Conservation (phyloP, 768 basidiomycete genomes). For the Phaeotremella fagi region DNA sequence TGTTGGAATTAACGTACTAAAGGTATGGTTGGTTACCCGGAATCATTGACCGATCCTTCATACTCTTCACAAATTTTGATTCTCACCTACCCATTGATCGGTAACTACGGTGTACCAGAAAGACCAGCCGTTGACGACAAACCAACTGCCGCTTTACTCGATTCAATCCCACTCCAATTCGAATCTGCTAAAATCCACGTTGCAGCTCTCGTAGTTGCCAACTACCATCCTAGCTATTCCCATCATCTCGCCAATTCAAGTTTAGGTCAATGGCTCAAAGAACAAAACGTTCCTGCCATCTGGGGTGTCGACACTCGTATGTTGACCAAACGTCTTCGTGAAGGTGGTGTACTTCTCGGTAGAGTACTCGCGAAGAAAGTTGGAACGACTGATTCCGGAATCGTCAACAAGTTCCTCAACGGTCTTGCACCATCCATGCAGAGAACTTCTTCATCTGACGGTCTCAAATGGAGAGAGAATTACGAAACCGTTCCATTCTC, state of each 20-base stretch:
- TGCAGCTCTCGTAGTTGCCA: conserved; percentile 82
- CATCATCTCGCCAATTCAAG: conserved; percentile 89
- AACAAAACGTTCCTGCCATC: conserved; percentile 88
- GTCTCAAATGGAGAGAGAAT: conserved; percentile 67
- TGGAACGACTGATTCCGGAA: conserved; percentile 44
- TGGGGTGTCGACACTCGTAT: conserved; percentile 95
- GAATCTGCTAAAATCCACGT: conserved; percentile 94
- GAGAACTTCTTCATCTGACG: conserved; percentile 50
- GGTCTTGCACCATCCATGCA: conserved; percentile 30
- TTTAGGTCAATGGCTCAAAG: conserved; percentile 86
- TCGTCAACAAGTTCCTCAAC: conserved; percentile 36
- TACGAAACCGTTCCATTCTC: conserved; percentile 75
- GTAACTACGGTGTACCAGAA: conserved; percentile 93
- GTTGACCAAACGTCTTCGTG: conserved; percentile 90
- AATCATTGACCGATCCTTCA: conserved; percentile 95
- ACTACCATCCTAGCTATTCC: conserved; percentile 80
- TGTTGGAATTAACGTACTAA: too few species aligned
- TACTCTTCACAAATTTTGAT: conserved; percentile 98
- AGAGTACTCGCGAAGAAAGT: conserved; percentile 66
- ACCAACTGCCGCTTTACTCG: conserved; percentile 42
- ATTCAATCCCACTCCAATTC: conserved; percentile 59
- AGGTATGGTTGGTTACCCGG: conserved; percentile 99
- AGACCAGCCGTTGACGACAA: conserved; percentile 51
- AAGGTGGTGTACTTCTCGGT: conserved; percentile 89
- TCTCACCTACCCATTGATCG: conserved; percentile 91